phyloP scores from a whole-genome alignment of 1,139 yeast genomes.

The Candida sp. region DNA sequence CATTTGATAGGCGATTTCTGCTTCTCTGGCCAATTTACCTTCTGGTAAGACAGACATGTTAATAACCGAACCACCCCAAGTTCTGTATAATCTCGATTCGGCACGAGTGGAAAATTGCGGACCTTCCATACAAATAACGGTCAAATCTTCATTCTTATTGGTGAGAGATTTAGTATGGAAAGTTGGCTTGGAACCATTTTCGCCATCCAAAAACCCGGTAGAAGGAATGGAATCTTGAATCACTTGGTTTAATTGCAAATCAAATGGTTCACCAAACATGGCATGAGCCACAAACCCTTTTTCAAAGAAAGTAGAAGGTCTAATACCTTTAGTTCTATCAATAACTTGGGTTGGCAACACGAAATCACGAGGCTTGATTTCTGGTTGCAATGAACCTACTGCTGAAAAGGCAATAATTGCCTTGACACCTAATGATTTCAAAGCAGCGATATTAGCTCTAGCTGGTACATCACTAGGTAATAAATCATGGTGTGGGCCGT shows the following conservation, averaged over 20 bases:
- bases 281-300: conserved; percentile 96
- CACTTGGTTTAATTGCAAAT: conserved; percentile 62
- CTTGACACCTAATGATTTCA: conserved; percentile 81
- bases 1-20: conserved; percentile 96
- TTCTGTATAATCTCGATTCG: conserved; percentile 84
- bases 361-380: conserved; percentile 90
- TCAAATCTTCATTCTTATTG: conserved; percentile 61
- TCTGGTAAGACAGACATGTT: conserved; percentile 98
- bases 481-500: conserved; percentile 85
- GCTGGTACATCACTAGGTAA: conserved; percentile 92
- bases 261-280: conserved; percentile 97
- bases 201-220: conserved; percentile 52
- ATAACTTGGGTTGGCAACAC: conserved; percentile 94
- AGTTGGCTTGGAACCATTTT: conserved; percentile 34
- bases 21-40: conserved; percentile 94
- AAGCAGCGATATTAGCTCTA: conserved; percentile 93
- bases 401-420: conserved; percentile 93
- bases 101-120: conserved; percentile 98
- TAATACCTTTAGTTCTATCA: conserved; percentile 94
- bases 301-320: conserved; percentile 89
- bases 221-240: conserved; percentile 55
- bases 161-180: conserved; percentile 56
- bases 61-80: conserved; percentile 93
- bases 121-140: conserved; percentile 97
- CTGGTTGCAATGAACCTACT: conserved; percentile 90